Evolutionary conservation across 2,329 filamentous ascomycete species (phyloP), one percentile per base, ranked within the genome.

Genomic region (Aspergillus clavatus): DNA sequence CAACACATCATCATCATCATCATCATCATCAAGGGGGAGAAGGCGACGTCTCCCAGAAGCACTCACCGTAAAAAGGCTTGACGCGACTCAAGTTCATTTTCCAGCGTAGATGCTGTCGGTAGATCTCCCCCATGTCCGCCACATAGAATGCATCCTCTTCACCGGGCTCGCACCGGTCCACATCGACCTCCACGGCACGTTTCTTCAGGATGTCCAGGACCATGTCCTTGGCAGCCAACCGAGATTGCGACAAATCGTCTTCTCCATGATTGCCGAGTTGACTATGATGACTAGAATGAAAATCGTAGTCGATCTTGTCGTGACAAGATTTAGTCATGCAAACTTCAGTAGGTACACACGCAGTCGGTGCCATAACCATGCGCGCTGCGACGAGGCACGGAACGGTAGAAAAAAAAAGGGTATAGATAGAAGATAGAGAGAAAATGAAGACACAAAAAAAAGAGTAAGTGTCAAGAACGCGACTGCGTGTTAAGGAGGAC

Each of bases 71-170:
- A 65, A 97, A 96, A 33, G 93, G 93, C 74, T 90, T 93, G 70
- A 98, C 87, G 59, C 91, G 86, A 58, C 84, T 82, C 63, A 98
- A 76, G 67, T 94, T 91, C 77, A 84, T 81, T 82, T 96, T 97
- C 93, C 93, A 98, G 72, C 91, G 87, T 68, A 97, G 76, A 65
- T 97, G 91, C 81, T 98, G 93, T 72, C 93, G 89, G 74, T 98
- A 98, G 67, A 98, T 87, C 75, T 97, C 89, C 72, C 93, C 93
- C 63, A 98, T 83, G 75, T 98, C 93, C 62, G 89, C 91, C 60
- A 98, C 90, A 72, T 95, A 98, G 74, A 98, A 98, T 48, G 93
- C 86, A 72, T 97, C 93, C 74, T 98, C 93, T 46, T 95, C 93
- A 57, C 93, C 93, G 40, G 89, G 82, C 55, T 87, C 86, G 73